Base-by-base conservation (phyloP, 2,329 filamentous ascomycete species). In the Tolypocladium nubicola region DNA sequence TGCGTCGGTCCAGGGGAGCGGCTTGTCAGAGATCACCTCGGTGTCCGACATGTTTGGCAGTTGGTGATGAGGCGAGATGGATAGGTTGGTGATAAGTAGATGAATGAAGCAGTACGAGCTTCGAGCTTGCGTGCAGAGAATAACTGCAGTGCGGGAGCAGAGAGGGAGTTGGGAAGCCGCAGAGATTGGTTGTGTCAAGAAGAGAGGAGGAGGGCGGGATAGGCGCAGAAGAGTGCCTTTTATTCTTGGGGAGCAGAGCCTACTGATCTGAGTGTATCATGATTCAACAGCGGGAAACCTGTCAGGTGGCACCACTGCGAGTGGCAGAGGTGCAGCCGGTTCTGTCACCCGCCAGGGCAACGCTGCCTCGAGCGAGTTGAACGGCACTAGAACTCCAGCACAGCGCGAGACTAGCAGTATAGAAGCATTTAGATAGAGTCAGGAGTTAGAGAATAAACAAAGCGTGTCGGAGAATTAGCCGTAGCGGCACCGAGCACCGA, bases 1-100 rank as follows among this genome's bases (percentile, higher is more conserved):
- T 4, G 70, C 66, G 0, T 73, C 71, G 1, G 70, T 74, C 72
- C 72, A 74, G 0, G 67, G 62, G 2, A 58, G 47, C 1, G 43
- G 52, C 45, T 71, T 69, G 13, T 59, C 59, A 1, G 63, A 59
- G n/a, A 58, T 59, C 1, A 64, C 63, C 65, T 71, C 73, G 11
- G 37, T 57, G 53, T 49, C 41, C n/a, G 16, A 53, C 53, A 41
- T 55, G 11, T n/a, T 47, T 19, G 45, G n/a, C 9, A 16, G 35
- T 37, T 14, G 37, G 45, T 54, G 4, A 52, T 38, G 50, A 41
- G 39, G 21, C 37, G 47, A 43, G 35, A 41, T 47, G 37, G 43
- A 39, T 11, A 16, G 4, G 1, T 26, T 26, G 1, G 23, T 26
- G 4, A 3, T 26, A 26, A 26, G 4, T 2, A 26, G 23, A 26